Percentiles rank a stretch among this genome's conserved stretches.
Evolutionary conservation across 768 basidiomycete species (phyloP).

Genomic region (Podaxis rugospora): DNA sequence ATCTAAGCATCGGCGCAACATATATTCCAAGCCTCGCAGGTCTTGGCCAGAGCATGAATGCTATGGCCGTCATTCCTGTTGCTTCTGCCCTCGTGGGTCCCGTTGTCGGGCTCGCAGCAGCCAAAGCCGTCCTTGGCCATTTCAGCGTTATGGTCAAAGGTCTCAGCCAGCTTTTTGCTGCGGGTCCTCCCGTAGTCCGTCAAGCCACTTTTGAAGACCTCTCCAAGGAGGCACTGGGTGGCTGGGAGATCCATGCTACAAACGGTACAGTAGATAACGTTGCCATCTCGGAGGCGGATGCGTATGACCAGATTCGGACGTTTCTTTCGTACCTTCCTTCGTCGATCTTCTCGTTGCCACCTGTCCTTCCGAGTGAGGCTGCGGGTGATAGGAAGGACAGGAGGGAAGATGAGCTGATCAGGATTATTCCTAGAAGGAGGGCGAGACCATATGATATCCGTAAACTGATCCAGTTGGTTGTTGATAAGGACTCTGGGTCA

Average conservation of each 20-base stretch:
- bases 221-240: conserved; percentile 30
- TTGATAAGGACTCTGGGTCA: conserved; percentile 21
- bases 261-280: conserved; percentile 35
- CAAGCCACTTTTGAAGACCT: conserved; percentile 33
- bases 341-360: conserved; percentile 32
- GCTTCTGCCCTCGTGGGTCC: conserved; percentile 34
- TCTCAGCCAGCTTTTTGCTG: conserved; percentile 31
- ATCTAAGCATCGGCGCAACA: conserved; percentile 32
- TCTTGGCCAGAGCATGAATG: conserved; percentile 32
- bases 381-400: conserved; percentile 22
- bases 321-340: conserved; percentile 38
- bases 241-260: conserved; percentile 32
- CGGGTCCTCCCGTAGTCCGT: conserved; percentile 32
- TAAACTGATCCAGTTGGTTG: conserved; percentile 27
- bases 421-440: conserved; percentile 32
- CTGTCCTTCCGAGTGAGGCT: conserved; percentile 15
- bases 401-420: conserved; percentile 29
- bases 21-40: conserved; percentile 34
- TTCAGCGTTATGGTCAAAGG: conserved; percentile 40
- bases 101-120: conserved; percentile 36
- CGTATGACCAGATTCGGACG: conserved; percentile 28
- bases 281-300: conserved; percentile 31
- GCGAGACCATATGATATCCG: conserved; percentile 33
- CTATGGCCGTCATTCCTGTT: conserved; percentile 33
- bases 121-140: conserved; percentile 33